A percentile compares a stretch with the other conserved stretches of the same genome.
Conservation (phyloP, 176 grass and related monocot species). For the Oryza nivara region DNA sequence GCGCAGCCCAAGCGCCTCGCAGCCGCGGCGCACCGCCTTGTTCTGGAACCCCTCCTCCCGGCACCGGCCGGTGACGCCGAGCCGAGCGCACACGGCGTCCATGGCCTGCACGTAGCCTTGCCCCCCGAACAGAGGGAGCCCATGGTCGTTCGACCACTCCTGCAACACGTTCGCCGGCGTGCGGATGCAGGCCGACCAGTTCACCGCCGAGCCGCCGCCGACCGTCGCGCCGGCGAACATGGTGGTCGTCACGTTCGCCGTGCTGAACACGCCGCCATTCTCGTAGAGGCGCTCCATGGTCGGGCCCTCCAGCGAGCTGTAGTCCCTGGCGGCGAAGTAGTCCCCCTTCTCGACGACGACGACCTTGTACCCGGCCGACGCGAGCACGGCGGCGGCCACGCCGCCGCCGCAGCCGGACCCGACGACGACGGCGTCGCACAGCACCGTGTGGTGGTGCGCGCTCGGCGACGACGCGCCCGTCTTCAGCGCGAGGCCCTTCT, state of each 20-base stretch:
- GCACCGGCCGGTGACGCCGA: slow-evolving; percentile 50
- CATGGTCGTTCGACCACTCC: slow-evolving; percentile 60
- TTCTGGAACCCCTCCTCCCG: slow-evolving; percentile 70
- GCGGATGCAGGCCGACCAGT: slow-evolving; percentile 72
- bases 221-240: slow-evolving; percentile 61
- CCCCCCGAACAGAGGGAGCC: slow-evolving; percentile 47
- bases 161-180: slow-evolving; percentile 53
- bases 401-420: slow-evolving; percentile 74
- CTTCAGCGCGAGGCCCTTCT: slow-evolving; percentile 45
- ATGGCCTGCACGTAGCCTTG: slow-evolving; percentile 45
- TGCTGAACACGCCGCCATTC: slow-evolving; percentile 46
- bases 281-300: slow-evolving; percentile 58
- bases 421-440: slow-evolving; percentile 67
- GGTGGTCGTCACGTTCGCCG: slow-evolving; percentile 35
- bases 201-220: slow-evolving; percentile 70
- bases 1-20: slow-evolving; percentile 50
- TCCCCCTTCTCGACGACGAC: slow-evolving; percentile 68
- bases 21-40: slow-evolving; percentile 54
- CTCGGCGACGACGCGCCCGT: not conserved
- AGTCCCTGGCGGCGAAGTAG: slow-evolving; percentile 59
- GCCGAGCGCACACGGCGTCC: slow-evolving; percentile 64
- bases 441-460: slow-evolving; percentile 35
- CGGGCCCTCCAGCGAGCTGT: slow-evolving; percentile 62
- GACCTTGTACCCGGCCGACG: slow-evolving; percentile 61
- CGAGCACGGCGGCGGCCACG: slow-evolving; percentile 68